A percentile compares a stretch with the other conserved stretches of the same genome.
phyloP scores from a whole-genome alignment of 2,329 filamentous ascomycete species.

The Didymella glomerata region DNA sequence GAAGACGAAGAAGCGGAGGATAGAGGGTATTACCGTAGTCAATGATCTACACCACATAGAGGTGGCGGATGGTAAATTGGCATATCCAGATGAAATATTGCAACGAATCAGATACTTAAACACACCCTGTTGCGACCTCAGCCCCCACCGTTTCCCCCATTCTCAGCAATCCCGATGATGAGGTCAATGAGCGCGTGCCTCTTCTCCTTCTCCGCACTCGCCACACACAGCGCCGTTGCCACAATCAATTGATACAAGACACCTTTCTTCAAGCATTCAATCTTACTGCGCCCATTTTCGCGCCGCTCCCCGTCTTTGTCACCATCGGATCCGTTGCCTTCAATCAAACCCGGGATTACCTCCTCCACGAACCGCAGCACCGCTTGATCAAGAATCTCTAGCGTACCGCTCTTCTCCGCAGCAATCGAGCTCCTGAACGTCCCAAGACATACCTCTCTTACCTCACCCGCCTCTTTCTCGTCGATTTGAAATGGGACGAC shows the following conservation, averaged over 20 bases:
- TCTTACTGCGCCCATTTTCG: not conserved
- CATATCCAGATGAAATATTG: not conserved
- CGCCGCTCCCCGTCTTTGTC: not conserved
- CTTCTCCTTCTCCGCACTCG: constrained; percentile 46
- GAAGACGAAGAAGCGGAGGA: constrained; percentile 2
- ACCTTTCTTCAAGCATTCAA: constrained; percentile 29
- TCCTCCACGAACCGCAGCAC: constrained; percentile 32
- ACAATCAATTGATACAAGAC: constrained; percentile 43
- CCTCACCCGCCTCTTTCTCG: not conserved
- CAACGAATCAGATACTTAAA: too few relatives aligned
- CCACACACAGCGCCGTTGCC: constrained; percentile 47
- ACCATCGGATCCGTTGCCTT: too few relatives aligned
- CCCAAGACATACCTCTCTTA: constrained; percentile 37
- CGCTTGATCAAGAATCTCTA: constrained; percentile 39
- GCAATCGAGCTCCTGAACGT: constrained; percentile 42
- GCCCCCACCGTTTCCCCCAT: constrained; percentile 25
- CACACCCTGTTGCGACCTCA: too few relatives aligned
- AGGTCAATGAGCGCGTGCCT: constrained; percentile 34
- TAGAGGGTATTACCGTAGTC: constrained; percentile 6
- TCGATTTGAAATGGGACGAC: not conserved
- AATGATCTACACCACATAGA: not conserved
- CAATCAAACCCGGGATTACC: constrained; percentile 13
- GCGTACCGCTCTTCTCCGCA: constrained; percentile 35
- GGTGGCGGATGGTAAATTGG: not conserved
- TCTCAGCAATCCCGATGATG: constrained; percentile 15